Evolutionary conservation across 345 rosid species (phyloP).

Genomic region (Acer yangbiense): DNA sequence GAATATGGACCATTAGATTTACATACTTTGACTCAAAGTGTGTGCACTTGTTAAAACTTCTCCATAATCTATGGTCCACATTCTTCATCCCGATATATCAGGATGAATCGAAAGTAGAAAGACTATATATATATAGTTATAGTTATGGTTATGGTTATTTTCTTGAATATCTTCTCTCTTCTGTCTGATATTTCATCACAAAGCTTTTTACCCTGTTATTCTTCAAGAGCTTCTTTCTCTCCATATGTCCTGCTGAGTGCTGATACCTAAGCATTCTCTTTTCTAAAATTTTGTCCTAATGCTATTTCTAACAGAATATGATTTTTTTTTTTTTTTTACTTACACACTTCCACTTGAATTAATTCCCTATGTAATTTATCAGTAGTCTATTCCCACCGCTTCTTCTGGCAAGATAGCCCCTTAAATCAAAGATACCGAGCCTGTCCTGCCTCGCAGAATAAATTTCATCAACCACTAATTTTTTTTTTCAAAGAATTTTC

Average conservation of each 20-base stretch:
- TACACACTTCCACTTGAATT: neutral
- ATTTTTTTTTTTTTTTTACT: neutral
- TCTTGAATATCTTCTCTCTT: neutral
- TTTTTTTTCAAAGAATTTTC: neutral
- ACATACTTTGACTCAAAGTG: no score
- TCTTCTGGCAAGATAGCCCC: neutral
- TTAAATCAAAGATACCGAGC: neutral
- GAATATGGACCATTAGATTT: no score
- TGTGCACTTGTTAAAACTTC: no score
- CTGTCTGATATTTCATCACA: no score
- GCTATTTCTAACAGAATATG: neutral
- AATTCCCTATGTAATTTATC: neutral
- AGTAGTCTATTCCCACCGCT: neutral
- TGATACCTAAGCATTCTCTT: neutral
- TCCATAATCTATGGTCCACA: no score
- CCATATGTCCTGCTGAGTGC: neutral
- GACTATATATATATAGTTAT: neutral
- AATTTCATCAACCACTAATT: neutral
- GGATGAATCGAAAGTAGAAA: no score
- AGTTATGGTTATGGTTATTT: neutral
- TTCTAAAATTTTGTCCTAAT: neutral
- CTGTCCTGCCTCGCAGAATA: neutral
- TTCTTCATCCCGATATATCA: no score
- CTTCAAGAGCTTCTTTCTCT: no score
- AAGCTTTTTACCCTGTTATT: no score